phyloP scores from a whole-genome alignment of 2,329 filamentous ascomycete genomes.

The Rhynchosporium graminicola region DNA sequence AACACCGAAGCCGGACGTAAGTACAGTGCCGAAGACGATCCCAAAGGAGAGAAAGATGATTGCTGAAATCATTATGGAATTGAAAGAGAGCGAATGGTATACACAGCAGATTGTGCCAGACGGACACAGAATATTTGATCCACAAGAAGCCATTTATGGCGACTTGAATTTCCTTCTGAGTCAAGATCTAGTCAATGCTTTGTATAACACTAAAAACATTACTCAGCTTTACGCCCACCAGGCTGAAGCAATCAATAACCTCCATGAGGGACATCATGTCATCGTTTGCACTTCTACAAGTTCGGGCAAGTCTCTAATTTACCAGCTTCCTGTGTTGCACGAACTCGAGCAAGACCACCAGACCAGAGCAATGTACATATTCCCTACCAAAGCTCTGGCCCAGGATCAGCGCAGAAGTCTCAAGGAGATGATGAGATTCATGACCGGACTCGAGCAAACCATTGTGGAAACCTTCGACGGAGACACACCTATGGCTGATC shows the following conservation, averaged over 20 bases:
- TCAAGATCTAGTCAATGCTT: constrained; percentile 89
- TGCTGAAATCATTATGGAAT: constrained; percentile 79
- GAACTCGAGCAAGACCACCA: constrained; percentile 76
- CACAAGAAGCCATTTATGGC: constrained; percentile 78
- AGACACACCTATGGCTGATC: constrained; percentile 80
- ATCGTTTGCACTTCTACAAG: constrained; percentile 94
- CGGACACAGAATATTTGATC: constrained; percentile 87
- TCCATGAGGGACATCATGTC: constrained; percentile 80
- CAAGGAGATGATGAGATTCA: constrained; percentile 78
- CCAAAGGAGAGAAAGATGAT: constrained; percentile 79
- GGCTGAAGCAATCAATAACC: constrained; percentile 85
- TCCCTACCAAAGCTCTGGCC: constrained; percentile 93
- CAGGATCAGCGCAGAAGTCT: constrained; percentile 92
- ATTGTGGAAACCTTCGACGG: constrained; percentile 95
- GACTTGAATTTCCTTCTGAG: constrained; percentile 84
- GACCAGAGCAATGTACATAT: constrained; percentile 93
- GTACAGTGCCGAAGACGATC: constrained; percentile 66
- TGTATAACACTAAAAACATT: constrained; percentile 90
- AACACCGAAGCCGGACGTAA: constrained; percentile 41
- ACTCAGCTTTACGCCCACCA: constrained; percentile 88
- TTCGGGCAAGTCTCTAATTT: constrained; percentile 97
- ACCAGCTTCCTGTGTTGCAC: constrained; percentile 89
- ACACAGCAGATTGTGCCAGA: constrained; percentile 89
- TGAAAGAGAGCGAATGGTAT: constrained; percentile 85
- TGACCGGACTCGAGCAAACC: constrained; percentile 72